phyloP scores from a whole-genome alignment of 805 yeast genomes.

The Yarrowia divulgata region DNA sequence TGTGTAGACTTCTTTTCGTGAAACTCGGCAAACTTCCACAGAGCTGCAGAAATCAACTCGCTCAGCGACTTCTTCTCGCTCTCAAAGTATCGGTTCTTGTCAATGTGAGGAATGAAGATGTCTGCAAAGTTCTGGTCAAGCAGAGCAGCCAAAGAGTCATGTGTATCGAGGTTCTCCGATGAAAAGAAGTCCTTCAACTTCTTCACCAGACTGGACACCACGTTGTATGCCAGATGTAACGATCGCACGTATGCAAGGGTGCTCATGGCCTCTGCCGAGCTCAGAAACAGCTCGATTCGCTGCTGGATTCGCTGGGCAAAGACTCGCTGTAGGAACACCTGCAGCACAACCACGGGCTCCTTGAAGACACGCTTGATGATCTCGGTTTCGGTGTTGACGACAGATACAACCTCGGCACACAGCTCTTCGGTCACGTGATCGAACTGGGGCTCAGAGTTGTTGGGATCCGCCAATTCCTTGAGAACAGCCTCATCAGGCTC shows the following conservation, averaged over 20 bases:
- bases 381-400: constrained; percentile 74
- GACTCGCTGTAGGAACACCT: constrained; percentile 73
- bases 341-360: constrained; percentile 70
- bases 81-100: constrained; percentile 71
- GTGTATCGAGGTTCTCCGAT: constrained; percentile 49
- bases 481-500: constrained; percentile 55
- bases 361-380: constrained; percentile 75
- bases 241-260: constrained; percentile 78
- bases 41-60: constrained; percentile 51
- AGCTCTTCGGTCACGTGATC: constrained; percentile 62
- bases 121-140: constrained; percentile 79
- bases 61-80: constrained; percentile 74
- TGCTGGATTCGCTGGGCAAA: constrained; percentile 70
- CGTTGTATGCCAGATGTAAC: constrained; percentile 68
- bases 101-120: constrained; percentile 71
- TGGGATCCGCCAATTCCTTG: constrained; percentile 67
- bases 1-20: constrained; percentile 52
- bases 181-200: constrained; percentile 68
- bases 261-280: constrained; percentile 64
- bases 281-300: constrained; percentile 60
- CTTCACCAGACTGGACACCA: constrained; percentile 65
- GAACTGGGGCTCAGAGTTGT: constrained; percentile 56
- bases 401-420: constrained; percentile 63
- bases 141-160: constrained; percentile 54
- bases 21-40: constrained; percentile 56